Base-by-base conservation (phyloP, 108 stramenopile species). In the Nannochloropsis gaditana region DNA sequence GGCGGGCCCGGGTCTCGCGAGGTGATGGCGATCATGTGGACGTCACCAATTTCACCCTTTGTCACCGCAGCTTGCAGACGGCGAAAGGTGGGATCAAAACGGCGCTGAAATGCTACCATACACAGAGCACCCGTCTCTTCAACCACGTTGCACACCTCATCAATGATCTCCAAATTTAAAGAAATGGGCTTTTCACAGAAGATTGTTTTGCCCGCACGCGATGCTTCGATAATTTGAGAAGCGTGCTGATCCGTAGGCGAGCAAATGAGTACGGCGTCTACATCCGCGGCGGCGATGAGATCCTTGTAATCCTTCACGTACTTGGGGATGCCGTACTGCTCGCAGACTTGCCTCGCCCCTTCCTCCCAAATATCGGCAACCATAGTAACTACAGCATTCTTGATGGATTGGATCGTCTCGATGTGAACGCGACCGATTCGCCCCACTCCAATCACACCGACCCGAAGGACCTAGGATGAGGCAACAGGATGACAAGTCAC, bases 141-240 rank as follows among this genome's bases (percentile, higher is more conserved):
- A 15, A 88, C 87, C 44, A 21, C 59, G 9, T 19, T 11, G 73
- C 41, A 10, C 43, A 87, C 87, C 73, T 79, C 43, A 43, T 87
- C 88, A 45, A 89, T 89, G 87, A 87, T 87, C 9, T 87, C 47
- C 8, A 88, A 47, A 81, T 31, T 80, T 47, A 88, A 81, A 9
- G 84, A 82, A 81, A 88, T 84, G 44, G 87, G 87, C 87, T 88
- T 88, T 82, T 88, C 87, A 81, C 84, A 84, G 84, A 88, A 88
- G 82, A 88, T 88, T 21, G 42, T 17, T 84, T 88, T 88, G 19
- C 87, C 87, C 5, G 87, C 87, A 82, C 81, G 80, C 1, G 87
- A 84, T 17, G 84, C 81, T 19, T 83, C 84, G 11, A 79, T 83
- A 80, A 88, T 88, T 84, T 88, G 87, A 1, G 44, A 84, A 41